Percentiles rank a stretch among this genome's conserved stretches.
These are phyloP conservation scores for Fusarium sp. DNA, from an alignment of 2,329 filamentous ascomycete genomes.

Conservation along the genomic window DNA sequence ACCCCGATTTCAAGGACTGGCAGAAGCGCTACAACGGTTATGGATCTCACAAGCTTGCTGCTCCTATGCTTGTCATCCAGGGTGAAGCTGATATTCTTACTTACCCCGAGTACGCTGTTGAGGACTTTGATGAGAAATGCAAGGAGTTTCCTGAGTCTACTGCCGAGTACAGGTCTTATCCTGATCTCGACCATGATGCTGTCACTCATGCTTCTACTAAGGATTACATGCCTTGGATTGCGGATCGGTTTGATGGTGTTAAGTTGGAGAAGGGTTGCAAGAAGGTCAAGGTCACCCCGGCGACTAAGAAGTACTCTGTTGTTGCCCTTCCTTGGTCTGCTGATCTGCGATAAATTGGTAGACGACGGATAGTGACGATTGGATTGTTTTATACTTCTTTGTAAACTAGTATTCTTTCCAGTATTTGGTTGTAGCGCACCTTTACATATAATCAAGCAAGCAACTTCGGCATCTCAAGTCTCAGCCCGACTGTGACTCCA, in stretches of 20 bases:
- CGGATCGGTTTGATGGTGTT: conserved; percentile 6
- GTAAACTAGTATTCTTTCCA: background rate
- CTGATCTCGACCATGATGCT: conserved; percentile 1
- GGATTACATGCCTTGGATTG: conserved; percentile 5
- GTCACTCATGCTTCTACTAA: too few species aligned
- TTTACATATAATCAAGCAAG: background rate
- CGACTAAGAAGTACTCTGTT: background rate
- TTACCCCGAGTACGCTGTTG: background rate
- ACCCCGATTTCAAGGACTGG: conserved; percentile 17
- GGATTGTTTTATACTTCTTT: background rate
- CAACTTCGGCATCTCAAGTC: too few species aligned
- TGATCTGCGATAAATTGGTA: background rate
- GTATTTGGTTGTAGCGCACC: background rate
- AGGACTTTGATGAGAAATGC: conserved; percentile 17
- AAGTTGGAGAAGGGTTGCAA: conserved; percentile 6
- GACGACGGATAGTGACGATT: too few species aligned
- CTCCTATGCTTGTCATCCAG: conserved; percentile 23
- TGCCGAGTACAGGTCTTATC: conserved; percentile 2
- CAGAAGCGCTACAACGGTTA: conserved; percentile 25
- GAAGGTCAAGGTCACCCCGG: background rate
- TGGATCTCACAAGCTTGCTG: conserved; percentile 9
- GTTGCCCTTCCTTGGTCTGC: background rate
- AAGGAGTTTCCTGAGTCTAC: conserved; percentile 2
- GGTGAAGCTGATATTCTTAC: conserved; percentile 15
- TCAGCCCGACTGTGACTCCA: too few species aligned